phyloP scores from a whole-genome alignment of 179 eudicot genomes.

The Drosera spatulata region DNA sequence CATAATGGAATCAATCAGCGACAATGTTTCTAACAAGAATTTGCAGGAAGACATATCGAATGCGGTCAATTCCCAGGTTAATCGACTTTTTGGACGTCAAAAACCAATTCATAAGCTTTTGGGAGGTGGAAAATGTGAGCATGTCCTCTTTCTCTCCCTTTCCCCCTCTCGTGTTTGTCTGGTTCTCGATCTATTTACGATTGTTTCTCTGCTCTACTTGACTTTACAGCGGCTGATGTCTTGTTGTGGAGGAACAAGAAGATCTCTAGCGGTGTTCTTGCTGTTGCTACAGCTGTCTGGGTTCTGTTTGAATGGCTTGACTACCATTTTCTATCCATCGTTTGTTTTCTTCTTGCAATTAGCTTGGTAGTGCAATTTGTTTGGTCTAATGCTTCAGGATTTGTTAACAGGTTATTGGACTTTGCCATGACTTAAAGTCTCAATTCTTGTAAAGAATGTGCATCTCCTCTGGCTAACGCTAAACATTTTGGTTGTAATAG shows the following conservation, averaged over 20 bases:
- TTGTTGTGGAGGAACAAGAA: slow-evolving; percentile 97
- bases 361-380: slow-evolving; percentile 66
- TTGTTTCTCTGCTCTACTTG: slow-evolving; percentile 7
- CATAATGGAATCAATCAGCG: slow-evolving; percentile 52
- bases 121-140: slow-evolving; percentile 91
- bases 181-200: not conserved
- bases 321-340: slow-evolving; percentile 60
- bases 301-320: slow-evolving; percentile 89
- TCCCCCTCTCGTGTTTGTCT: not conserved
- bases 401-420: slow-evolving; percentile 44
- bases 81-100: slow-evolving; percentile 78
- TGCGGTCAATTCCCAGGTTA: slow-evolving; percentile 47
- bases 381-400: slow-evolving; percentile 71
- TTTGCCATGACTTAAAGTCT: not conserved
- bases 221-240: slow-evolving; percentile 81
- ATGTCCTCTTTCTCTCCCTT: not conserved
- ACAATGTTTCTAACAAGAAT: slow-evolving; percentile 39
- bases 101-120: slow-evolving; percentile 62
- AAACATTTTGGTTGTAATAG: slow-evolving; percentile 19
- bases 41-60: slow-evolving; percentile 40
- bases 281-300: slow-evolving; percentile 72
- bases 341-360: slow-evolving; percentile 46
- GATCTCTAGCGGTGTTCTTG: slow-evolving; percentile 70
- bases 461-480: not conserved
- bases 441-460: not conserved